These are phyloP conservation scores for Obelidium mucronatum DNA, from an alignment of 192 early-diverging fungal genomes.

Conservation along the genomic window DNA sequence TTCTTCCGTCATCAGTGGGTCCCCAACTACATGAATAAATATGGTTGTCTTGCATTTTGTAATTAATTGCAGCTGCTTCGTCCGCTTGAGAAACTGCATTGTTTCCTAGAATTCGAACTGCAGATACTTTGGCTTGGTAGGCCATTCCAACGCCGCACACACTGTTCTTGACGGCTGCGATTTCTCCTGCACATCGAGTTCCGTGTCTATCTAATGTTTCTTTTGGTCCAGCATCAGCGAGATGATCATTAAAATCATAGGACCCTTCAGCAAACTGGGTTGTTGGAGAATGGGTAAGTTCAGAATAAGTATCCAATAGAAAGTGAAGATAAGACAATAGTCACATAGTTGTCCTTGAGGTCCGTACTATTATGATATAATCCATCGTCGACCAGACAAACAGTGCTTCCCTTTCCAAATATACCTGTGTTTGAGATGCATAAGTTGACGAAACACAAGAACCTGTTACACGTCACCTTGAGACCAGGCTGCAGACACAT, in stretches of 20 bases:
- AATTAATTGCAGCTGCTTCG: constrained; percentile 90
- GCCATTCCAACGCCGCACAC: constrained; percentile 95
- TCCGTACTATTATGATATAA: constrained; percentile 87
- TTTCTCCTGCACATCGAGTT: constrained; percentile 96
- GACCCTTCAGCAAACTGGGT: constrained; percentile 80
- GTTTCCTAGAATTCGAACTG: constrained; percentile 84
- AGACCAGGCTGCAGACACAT: constrained; percentile 91
- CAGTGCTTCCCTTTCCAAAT: neutral
- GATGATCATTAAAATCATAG: constrained; percentile 92
- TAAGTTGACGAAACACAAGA: neutral
- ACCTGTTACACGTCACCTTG: constrained; percentile 63
- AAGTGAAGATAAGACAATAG: constrained; percentile 38
- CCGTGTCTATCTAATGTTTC: constrained; percentile 86
- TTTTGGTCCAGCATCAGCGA: constrained; percentile 73
- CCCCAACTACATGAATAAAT: constrained; percentile 99
- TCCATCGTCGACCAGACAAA: constrained; percentile 93
- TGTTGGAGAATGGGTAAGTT: neutral
- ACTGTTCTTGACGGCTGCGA: constrained; percentile 86
- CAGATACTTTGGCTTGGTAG: constrained; percentile 83
- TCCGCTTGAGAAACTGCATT: constrained; percentile 83
- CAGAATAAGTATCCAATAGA: neutral
- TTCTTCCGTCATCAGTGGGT: constrained; percentile 85
- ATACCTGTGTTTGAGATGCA: neutral
- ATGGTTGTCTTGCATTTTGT: constrained; percentile 83
- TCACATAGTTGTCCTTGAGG: constrained; percentile 83